These are phyloP conservation scores for Xylaria sp. DNA, from an alignment of 2,329 filamentous ascomycete species.

Conservation along the genomic window DNA sequence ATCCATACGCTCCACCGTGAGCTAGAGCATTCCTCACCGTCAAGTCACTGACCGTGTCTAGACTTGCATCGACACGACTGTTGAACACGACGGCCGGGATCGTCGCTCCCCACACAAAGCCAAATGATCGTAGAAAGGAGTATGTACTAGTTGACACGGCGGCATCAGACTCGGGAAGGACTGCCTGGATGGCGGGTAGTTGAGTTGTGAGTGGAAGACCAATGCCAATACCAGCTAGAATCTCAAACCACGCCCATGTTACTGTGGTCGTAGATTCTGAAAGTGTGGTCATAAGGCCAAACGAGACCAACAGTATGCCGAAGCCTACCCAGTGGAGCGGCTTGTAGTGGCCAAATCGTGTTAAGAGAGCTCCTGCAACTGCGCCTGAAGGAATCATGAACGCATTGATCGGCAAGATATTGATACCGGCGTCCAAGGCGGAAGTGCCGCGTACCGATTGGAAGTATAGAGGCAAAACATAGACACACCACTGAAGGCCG, in stretches of 20 bases:
- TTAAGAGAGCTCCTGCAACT: not conserved
- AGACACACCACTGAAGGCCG: slow-evolving; percentile 50
- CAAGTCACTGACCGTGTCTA: too few species aligned
- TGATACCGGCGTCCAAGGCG: not conserved
- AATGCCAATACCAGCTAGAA: slow-evolving; percentile 45
- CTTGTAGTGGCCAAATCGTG: too few species aligned
- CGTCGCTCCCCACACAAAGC: slow-evolving; percentile 53
- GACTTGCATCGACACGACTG: too few species aligned
- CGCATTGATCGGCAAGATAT: not conserved
- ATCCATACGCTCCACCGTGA: too few species aligned
- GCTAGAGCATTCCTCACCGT: too few species aligned
- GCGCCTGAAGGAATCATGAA: not conserved
- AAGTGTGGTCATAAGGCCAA: slow-evolving; percentile 38
- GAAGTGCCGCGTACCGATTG: not conserved
- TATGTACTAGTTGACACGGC: slow-evolving; percentile 49
- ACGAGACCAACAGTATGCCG: slow-evolving; percentile 20
- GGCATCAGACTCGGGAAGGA: slow-evolving; percentile 43
- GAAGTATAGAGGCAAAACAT: slow-evolving; percentile 58
- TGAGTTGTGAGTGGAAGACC: not conserved
- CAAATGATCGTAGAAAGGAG: slow-evolving; percentile 55
- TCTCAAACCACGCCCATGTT: not conserved
- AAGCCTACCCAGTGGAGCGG: too few species aligned
- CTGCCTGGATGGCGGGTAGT: slow-evolving; percentile 52
- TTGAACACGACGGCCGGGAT: slow-evolving; percentile 52
- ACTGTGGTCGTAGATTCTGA: not conserved